phyloP scores from a whole-genome alignment of 2,329 filamentous ascomycete genomes.

The Aspergillus piperis region DNA sequence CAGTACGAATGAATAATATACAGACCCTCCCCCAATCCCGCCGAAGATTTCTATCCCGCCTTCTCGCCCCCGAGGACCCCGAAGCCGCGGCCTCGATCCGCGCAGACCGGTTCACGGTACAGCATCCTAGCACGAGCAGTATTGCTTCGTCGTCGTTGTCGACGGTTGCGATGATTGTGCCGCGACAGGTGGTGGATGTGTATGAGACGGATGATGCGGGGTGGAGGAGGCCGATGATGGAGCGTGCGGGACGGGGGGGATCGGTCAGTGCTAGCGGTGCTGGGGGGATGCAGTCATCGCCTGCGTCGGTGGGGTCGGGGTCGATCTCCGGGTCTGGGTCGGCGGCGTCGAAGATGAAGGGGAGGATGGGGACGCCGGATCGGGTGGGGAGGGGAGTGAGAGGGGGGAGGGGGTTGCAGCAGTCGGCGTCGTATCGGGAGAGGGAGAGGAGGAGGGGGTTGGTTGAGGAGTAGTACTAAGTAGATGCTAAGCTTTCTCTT shows the following conservation, averaged over 20 bases:
- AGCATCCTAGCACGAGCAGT: slow-evolving; percentile 1
- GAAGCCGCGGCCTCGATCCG: slow-evolving; percentile 29
- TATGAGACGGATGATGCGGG: slow-evolving; percentile 26
- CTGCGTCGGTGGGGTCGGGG: slow-evolving; percentile 13
- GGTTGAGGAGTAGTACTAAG: slow-evolving; percentile 20
- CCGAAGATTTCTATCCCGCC: slow-evolving; percentile 37
- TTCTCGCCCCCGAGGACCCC: slow-evolving; percentile 34
- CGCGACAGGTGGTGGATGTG: slow-evolving; percentile 24
- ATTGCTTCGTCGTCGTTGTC: slow-evolving; percentile 9
- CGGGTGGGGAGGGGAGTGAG: slow-evolving; percentile 12
- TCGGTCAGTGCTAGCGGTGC: neutral
- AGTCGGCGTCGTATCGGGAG: slow-evolving; percentile 15
- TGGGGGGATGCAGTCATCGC: slow-evolving; percentile 3
- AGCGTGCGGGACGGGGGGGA: neutral
- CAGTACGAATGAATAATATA: neutral
- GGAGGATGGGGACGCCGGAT: slow-evolving; percentile 18
- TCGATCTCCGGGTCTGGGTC: neutral
- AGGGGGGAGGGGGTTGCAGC: slow-evolving; percentile 14
- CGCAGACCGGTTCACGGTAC: slow-evolving; percentile 30
- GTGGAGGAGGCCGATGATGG: slow-evolving; percentile 18
- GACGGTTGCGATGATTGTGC: slow-evolving; percentile 14
- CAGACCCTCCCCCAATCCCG: slow-evolving; percentile 44
- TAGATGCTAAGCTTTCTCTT: neutral
- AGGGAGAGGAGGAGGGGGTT: slow-evolving; percentile 25
- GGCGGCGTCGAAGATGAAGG: slow-evolving; percentile 6